A percentile compares a stretch with the other conserved stretches of the same genome.
These are phyloP conservation scores for Trichoderma sp. DNA, from an alignment of 2,329 filamentous ascomycete species.

Conservation along the genomic window DNA sequence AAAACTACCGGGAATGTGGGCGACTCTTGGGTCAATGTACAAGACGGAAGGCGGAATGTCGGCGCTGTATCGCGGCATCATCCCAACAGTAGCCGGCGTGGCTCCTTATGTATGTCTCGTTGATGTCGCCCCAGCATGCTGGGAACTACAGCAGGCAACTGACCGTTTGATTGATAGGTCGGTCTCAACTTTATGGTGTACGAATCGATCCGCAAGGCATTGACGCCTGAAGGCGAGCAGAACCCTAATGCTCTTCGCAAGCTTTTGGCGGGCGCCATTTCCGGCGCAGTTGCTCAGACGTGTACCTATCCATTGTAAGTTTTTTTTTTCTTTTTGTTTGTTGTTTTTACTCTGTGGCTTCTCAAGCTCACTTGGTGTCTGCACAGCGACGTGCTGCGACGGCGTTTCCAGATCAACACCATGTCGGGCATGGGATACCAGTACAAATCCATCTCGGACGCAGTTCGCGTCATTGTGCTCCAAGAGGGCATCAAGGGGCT, in stretches of 20 bases:
- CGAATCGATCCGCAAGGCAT: conserved; percentile 76
- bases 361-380: conserved; percentile 25
- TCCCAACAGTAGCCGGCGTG: conserved; percentile 91
- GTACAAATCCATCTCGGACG: conserved; percentile 84
- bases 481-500: conserved; percentile 82
- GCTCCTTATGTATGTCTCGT: conserved; percentile 67
- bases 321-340: too few species aligned
- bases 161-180: conserved; percentile 53
- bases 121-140: neutral
- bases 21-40: conserved; percentile 80
- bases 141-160: neutral
- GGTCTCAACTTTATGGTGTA: conserved; percentile 99
- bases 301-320: conserved; percentile 96
- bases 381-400: conserved; percentile 78
- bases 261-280: conserved; percentile 83
- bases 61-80: conserved; percentile 89
- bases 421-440: conserved; percentile 98
- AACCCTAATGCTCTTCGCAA: conserved; percentile 79
- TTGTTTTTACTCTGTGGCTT: neutral
- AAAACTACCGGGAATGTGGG: conserved; percentile 88
- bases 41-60: conserved; percentile 79
- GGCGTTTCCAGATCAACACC: conserved; percentile 97
- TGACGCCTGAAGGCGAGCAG: conserved; percentile 84
- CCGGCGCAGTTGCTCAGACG: conserved; percentile 94
- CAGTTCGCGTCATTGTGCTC: conserved; percentile 73